These are phyloP conservation scores for Schizothecium vesticola DNA, from an alignment of 495 filamentous ascomycete genomes.

Conservation along the genomic window DNA sequence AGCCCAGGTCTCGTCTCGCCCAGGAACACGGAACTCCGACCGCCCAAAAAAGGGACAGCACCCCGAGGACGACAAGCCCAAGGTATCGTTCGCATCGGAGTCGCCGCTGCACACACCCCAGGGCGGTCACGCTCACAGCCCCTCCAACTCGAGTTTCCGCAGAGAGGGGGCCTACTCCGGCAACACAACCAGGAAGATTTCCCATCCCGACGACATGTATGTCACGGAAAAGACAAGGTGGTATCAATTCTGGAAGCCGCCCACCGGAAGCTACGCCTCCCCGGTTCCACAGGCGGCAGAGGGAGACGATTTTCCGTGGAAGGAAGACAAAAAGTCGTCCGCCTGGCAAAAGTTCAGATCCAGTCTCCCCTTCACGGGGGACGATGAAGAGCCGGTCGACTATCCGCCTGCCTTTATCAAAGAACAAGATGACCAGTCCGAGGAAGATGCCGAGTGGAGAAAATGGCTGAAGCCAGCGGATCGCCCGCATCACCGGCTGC, in stretches of 20 bases:
- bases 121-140: constrained; percentile 29
- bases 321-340: constrained; percentile 37
- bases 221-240: constrained; percentile 39
- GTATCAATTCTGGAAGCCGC: constrained; percentile 53
- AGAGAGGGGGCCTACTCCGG: constrained; percentile 28
- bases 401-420: constrained; percentile 70
- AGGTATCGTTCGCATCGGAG: constrained; percentile 30
- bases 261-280: constrained; percentile 46
- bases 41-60: constrained; percentile 18
- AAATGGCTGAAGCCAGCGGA: constrained; percentile 75
- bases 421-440: constrained; percentile 56
- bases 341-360: constrained; percentile 41
- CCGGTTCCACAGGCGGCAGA: constrained; percentile 47
- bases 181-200: constrained; percentile 42
- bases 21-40: constrained; percentile 24
- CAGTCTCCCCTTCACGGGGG: constrained; percentile 34
- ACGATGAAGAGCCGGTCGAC: constrained; percentile 38
- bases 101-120: constrained; percentile 18
- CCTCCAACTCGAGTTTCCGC: constrained; percentile 30
- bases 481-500: constrained; percentile 78
- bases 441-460: constrained; percentile 74
- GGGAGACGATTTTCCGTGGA: constrained; percentile 35
- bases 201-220: constrained; percentile 40
- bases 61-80: constrained; percentile 21
- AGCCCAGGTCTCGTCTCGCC: constrained; percentile 15